A percentile compares a stretch with the other conserved stretches of the same genome.
Evolutionary conservation across 768 basidiomycete genomes (phyloP).

Genomic region (Pleurotus ostreatus): DNA sequence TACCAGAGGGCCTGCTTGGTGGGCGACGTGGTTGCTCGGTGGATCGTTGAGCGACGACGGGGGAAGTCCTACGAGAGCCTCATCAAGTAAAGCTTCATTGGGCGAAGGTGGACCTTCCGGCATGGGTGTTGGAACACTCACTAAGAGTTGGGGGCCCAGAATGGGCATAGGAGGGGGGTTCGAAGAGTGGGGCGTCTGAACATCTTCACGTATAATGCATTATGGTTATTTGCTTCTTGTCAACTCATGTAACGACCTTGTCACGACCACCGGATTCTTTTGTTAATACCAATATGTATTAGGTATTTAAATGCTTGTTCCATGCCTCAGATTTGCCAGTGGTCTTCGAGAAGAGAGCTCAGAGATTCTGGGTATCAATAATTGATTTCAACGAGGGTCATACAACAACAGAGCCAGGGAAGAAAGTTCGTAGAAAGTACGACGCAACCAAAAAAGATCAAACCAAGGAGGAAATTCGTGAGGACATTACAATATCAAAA

Average conservation of each 20-base stretch:
- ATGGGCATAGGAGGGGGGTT: conserved; percentile 31
- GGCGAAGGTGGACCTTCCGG: conserved; percentile 15
- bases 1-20: conserved; percentile 19
- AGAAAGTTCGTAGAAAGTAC: too few species aligned
- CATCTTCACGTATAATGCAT: background rate
- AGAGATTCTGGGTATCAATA: too few species aligned
- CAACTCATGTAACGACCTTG: conserved; percentile 1
- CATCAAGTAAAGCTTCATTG: conserved; percentile 7
- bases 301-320: background rate
- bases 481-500: too few species aligned
- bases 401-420: too few species aligned
- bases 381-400: too few species aligned
- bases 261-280: background rate
- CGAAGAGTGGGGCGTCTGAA: conserved; percentile 58
- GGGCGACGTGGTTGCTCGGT: conserved; percentile 20
- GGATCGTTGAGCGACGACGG: conserved; percentile 8
- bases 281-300: background rate
- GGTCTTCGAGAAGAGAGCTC: too few species aligned
- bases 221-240: background rate
- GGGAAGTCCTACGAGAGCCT: conserved; percentile 1
- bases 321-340: too few species aligned
- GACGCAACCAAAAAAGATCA: too few species aligned
- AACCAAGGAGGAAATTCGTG: too few species aligned
- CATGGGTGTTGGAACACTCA: conserved; percentile 25
- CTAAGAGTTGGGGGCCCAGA: conserved; percentile 43